Conservation (phyloP, 2,329 filamentous ascomycete species). For the Exophiala phaeomuriformis region DNA sequence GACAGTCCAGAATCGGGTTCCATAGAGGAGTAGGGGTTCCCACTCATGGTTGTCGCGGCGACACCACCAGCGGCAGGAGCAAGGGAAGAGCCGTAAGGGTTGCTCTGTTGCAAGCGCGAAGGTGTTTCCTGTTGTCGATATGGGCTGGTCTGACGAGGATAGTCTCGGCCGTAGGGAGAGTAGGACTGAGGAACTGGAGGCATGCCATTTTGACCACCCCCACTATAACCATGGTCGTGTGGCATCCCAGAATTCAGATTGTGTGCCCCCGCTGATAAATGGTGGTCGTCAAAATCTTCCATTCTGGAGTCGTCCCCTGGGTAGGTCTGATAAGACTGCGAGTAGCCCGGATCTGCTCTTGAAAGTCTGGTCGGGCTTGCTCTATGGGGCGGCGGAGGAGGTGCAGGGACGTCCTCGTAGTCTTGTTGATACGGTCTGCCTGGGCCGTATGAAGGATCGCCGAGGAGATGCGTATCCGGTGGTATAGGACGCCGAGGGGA, state of each 20-base stretch:
- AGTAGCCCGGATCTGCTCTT: conserved; percentile 15
- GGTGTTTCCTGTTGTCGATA: conserved; percentile 4
- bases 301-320: conserved; percentile 14
- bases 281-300: conserved; percentile 15
- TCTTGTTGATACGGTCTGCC: conserved; percentile 10
- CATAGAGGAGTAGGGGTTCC: conserved; percentile 29
- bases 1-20: conserved; percentile 33
- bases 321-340: conserved; percentile 12
- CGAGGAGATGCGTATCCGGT: conserved; percentile 16
- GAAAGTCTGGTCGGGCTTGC: conserved; percentile 27
- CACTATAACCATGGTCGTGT: too few species aligned
- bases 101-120: conserved; percentile 13
- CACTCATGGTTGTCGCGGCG: conserved; percentile 19
- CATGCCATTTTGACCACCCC: conserved; percentile 8
- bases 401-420: conserved; percentile 21
- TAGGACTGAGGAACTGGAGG: conserved; percentile 16
- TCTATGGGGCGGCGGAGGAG: conserved; percentile 31
- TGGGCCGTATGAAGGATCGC: conserved; percentile 13
- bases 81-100: conserved; percentile 22
- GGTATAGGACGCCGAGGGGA: conserved; percentile 12
- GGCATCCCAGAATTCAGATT: too few species aligned
- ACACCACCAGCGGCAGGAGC: conserved; percentile 25
- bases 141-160: conserved; percentile 2
- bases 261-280: too few species aligned
- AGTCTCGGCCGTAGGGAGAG: conserved; percentile 12